Percentiles rank a stretch among this genome's conserved stretches.
Conservation (phyloP, 129 eudicot species). For the sunflower (Helianthus annuus) region HanXRQr2.0-SUNRISE NC_035439.2:113956205-113956704, state of each 20-base stretch:
- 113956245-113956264: neutral
- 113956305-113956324: conserved; percentile 1
- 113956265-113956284: conserved; percentile 3
- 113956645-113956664: too few relatives aligned
- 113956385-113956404: conserved; percentile 77
- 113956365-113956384: conserved; percentile 93
- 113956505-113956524: conserved; percentile 36
- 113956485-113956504: neutral
- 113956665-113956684: too few relatives aligned
- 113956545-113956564: conserved; percentile 79
- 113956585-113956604: conserved; percentile 31
- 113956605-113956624: neutral
- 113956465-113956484: neutral
- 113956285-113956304: neutral
- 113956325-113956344: conserved; percentile 15
- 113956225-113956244: neutral
- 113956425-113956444: conserved; percentile 9
- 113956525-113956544: conserved; percentile 83
- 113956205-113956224: too few relatives aligned
- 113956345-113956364: conserved; percentile 39
- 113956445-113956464: neutral
- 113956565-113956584: conserved; percentile 47
- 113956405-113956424: conserved; percentile 55
- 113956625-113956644: too few relatives aligned
- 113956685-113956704: too few relatives aligned